Evolutionary conservation across 768 basidiomycete species (phyloP).

Genomic region (Lanmaoa pseudosensibilis): DNA sequence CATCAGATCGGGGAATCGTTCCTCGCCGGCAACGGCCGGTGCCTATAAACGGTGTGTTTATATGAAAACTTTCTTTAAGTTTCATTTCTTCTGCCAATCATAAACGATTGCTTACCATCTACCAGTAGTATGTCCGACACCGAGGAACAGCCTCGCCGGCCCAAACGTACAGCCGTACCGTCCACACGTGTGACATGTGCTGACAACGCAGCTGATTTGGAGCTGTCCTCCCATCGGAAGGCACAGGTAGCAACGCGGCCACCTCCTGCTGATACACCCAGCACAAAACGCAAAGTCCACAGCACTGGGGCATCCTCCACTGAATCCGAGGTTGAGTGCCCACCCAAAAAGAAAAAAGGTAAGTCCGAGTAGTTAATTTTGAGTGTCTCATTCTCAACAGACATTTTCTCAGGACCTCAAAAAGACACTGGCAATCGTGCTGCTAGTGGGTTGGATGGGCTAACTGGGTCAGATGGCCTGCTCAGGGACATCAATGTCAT

Average conservation of each 20-base stretch:
- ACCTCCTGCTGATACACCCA: too few relatives aligned
- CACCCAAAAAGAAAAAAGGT: background rate
- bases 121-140: background rate
- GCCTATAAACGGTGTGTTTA: too few relatives aligned
- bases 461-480: background rate
- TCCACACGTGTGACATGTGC: background rate
- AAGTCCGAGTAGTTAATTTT: background rate
- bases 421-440: too few relatives aligned
- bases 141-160: background rate
- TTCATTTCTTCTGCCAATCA: background rate
- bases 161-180: background rate
- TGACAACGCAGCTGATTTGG: background rate
- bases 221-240: background rate
- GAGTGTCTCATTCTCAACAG: background rate
- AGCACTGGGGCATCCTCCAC: too few relatives aligned
- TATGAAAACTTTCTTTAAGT: too few relatives aligned
- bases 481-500: slow-evolving; percentile 1
- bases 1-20: too few relatives aligned
- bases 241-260: slow-evolving; percentile 10
- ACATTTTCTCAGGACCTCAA: background rate
- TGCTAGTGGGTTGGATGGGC: too few relatives aligned
- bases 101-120: background rate
- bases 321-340: background rate
- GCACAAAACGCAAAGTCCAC: too few relatives aligned
- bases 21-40: too few relatives aligned